These are phyloP conservation scores for Leccinum proliferum DNA, from an alignment of 1,284 basidiomycete species.

Conservation along the genomic window DNA sequence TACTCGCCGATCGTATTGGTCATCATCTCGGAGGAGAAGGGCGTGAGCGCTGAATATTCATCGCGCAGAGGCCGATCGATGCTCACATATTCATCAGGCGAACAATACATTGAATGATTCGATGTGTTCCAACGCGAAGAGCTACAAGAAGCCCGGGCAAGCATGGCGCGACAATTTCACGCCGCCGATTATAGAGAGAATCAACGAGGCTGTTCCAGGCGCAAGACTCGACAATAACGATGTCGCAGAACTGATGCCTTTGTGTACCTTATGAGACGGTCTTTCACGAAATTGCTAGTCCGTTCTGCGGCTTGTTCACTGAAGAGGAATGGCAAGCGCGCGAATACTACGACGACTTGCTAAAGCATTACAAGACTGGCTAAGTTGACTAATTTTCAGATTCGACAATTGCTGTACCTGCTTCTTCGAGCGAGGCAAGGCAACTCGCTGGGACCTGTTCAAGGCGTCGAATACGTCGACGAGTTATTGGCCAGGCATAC, in stretches of 20 bases:
- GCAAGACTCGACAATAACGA: conserved; percentile 57
- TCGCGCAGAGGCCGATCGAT: background rate
- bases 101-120: conserved; percentile 75
- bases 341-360: conserved; percentile 69
- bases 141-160: conserved; percentile 37
- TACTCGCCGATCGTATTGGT: conserved; percentile 45
- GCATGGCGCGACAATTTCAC: conserved; percentile 55
- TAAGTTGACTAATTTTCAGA: conserved; percentile 24
- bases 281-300: conserved; percentile 48
- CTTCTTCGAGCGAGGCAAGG: conserved; percentile 46
- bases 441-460: conserved; percentile 59
- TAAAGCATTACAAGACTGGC: conserved; percentile 76
- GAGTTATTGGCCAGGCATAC: conserved; percentile 83
- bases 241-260: conserved; percentile 55
- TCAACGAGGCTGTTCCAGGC: conserved; percentile 59
- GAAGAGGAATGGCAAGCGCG: conserved; percentile 54
- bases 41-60: conserved; percentile 30
- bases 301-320: conserved; percentile 70
- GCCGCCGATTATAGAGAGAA: conserved; percentile 50
- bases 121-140: conserved; percentile 59
- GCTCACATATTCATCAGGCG: conserved; percentile 25
- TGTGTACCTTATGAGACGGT: conserved; percentile 78
- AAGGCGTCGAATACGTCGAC: conserved; percentile 82
- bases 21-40: conserved; percentile 52
- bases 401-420: background rate